phyloP scores from a whole-genome alignment of 371 early-diverging fungal genomes.

The Mucor mucedo region DNA sequence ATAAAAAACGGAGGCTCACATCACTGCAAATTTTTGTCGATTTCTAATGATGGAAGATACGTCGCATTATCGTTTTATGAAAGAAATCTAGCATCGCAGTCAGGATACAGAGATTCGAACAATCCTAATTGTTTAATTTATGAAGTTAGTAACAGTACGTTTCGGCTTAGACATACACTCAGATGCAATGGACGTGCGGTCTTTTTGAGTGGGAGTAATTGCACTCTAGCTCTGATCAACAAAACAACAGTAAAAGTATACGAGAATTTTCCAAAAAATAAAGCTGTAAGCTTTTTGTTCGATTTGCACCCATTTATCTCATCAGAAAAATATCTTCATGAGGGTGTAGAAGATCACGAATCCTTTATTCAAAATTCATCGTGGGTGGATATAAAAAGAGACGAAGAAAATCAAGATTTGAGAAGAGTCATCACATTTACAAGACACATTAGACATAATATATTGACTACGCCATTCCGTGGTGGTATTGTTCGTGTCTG shows the following conservation, averaged over 20 bases:
- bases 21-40: constrained; percentile 8
- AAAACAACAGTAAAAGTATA: neutral
- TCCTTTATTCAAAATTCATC: constrained; percentile 1
- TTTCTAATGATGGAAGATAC: constrained; percentile 4
- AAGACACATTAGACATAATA: constrained; percentile 11
- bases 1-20: neutral
- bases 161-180: neutral
- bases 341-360: neutral
- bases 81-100: neutral
- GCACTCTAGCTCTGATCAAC: neutral
- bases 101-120: neutral
- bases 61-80: constrained; percentile 7
- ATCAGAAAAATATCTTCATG: neutral
- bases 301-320: neutral
- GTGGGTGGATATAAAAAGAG: neutral
- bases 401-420: neutral
- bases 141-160: neutral
- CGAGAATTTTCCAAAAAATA: neutral
- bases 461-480: constrained; percentile 9
- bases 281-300: neutral
- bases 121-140: constrained; percentile 2
- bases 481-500: constrained; percentile 8
- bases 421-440: constrained; percentile 11
- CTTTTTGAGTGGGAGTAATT: neutral
- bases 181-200: constrained; percentile 8